These are phyloP conservation scores for Hanseniaspora hatyaiensis DNA, from an alignment of 805 yeast genomes.

Conservation along the genomic window DNA sequence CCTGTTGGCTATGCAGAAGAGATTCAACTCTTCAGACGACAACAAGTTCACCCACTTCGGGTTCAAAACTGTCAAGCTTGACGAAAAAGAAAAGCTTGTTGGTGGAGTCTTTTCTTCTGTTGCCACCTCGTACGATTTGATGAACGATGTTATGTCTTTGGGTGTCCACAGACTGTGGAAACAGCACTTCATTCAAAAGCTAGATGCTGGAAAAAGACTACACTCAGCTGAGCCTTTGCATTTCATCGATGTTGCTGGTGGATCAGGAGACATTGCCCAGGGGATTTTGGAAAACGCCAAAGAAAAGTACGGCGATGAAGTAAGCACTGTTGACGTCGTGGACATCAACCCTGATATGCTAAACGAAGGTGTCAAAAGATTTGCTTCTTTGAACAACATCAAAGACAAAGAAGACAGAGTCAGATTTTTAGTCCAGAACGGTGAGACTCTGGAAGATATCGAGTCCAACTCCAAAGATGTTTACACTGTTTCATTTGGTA, in stretches of 20 bases:
- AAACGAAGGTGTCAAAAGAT: constrained; percentile 73
- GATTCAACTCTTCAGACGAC: constrained; percentile 5
- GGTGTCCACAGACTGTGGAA: constrained; percentile 96
- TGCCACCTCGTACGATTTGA: constrained; percentile 84
- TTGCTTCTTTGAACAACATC: constrained; percentile 40
- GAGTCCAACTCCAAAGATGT: constrained; percentile 83
- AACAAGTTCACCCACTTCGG: constrained; percentile 82
- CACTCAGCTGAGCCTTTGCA: constrained; percentile 65
- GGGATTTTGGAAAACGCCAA: constrained; percentile 89
- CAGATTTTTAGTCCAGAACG: constrained; percentile 77
- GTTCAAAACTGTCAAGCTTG: constrained; percentile 63
- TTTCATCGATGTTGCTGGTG: constrained; percentile 95
- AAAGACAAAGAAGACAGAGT: constrained; percentile 52
- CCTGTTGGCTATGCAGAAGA: not conserved
- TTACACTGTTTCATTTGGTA: constrained; percentile 94
- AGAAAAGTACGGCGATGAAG: constrained; percentile 57
- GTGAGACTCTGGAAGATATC: constrained; percentile 75
- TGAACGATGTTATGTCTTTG: constrained; percentile 97
- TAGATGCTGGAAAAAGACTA: constrained; percentile 90
- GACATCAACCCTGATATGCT: constrained; percentile 96
- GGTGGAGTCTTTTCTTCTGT: constrained; percentile 87
- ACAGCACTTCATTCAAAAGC: constrained; percentile 68
- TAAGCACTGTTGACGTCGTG: constrained; percentile 75
- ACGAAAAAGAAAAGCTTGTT: constrained; percentile 71
- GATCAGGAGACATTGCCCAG: constrained; percentile 96